These are phyloP conservation scores for Rosa hybrid DNA, from an alignment of 331 rosid genomes.

Conservation along the genomic window DNA sequence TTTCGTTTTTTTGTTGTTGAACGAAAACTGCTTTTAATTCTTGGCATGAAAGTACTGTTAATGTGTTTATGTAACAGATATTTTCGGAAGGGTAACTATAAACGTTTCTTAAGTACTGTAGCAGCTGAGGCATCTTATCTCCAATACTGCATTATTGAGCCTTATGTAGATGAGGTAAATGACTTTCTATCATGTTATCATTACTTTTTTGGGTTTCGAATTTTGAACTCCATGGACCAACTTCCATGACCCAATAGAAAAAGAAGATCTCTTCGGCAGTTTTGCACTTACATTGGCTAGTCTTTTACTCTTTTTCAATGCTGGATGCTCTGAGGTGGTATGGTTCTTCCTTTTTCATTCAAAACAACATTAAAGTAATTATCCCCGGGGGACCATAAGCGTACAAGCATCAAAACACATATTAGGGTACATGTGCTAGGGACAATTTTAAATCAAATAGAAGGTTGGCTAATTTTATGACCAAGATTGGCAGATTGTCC, in stretches of 20 bases:
- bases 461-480: not conserved
- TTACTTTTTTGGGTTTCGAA: not conserved
- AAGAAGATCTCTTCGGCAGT: not conserved
- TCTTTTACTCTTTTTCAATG: not conserved
- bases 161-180: constrained; percentile 72
- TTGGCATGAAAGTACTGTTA: not conserved
- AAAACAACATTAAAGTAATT: not conserved
- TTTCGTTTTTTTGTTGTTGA: not conserved
- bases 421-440: not conserved
- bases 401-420: not conserved
- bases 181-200: not conserved
- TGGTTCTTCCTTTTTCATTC: not conserved
- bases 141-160: constrained; percentile 80
- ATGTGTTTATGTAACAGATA: constrained; percentile 46
- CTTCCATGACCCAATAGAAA: not conserved
- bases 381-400: not conserved
- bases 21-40: not conserved
- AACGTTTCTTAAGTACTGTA: constrained; percentile 48
- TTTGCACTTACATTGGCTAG: no score
- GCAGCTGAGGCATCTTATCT: constrained; percentile 70
- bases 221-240: not conserved
- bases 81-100: constrained; percentile 66
- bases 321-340: not conserved
- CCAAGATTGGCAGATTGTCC: not conserved
- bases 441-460: not conserved